Conservation (phyloP, 306 rosid genomes). For the Quercus gilva region DNA sequence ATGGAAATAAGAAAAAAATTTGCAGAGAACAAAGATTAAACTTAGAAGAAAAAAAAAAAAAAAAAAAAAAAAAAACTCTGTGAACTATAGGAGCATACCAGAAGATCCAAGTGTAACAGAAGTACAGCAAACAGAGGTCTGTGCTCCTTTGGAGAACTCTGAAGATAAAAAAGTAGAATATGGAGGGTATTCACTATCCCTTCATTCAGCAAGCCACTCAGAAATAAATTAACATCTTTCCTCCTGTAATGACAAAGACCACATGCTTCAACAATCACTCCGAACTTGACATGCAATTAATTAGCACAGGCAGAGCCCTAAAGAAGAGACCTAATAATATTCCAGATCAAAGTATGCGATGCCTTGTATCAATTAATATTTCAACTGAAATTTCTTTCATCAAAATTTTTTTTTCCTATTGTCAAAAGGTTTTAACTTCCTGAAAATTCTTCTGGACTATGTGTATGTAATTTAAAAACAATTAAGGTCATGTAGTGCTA, state of each 20-base stretch:
- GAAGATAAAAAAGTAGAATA: slow-evolving; percentile 49
- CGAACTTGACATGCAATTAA: too few species aligned
- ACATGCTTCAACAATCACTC: not conserved
- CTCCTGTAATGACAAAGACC: slow-evolving; percentile 41
- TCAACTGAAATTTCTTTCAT: too few species aligned
- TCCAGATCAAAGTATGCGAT: too few species aligned
- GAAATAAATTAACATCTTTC: slow-evolving; percentile 52
- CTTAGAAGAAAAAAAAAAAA: not conserved
- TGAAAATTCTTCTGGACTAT: too few species aligned
- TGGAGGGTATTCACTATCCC: slow-evolving; percentile 40
- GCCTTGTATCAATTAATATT: too few species aligned
- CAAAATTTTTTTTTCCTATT: too few species aligned
- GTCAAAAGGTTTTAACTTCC: too few species aligned
- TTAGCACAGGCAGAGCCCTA: too few species aligned
- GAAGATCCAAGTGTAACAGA: slow-evolving; percentile 54
- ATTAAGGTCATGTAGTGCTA: too few species aligned
- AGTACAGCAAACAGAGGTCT: slow-evolving; percentile 61
- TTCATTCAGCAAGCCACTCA: slow-evolving; percentile 51
- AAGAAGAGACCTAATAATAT: too few species aligned
- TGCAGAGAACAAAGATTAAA: not conserved
- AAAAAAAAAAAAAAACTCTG: not conserved
- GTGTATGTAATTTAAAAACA: too few species aligned
- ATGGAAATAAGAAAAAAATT: not conserved
- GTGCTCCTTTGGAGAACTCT: slow-evolving; percentile 44
- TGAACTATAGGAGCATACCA: slow-evolving; percentile 41